These are phyloP conservation scores for Vitis labrusca DNA, from an alignment of 164 flowering plant genomes.

Conservation along the genomic window DNA sequence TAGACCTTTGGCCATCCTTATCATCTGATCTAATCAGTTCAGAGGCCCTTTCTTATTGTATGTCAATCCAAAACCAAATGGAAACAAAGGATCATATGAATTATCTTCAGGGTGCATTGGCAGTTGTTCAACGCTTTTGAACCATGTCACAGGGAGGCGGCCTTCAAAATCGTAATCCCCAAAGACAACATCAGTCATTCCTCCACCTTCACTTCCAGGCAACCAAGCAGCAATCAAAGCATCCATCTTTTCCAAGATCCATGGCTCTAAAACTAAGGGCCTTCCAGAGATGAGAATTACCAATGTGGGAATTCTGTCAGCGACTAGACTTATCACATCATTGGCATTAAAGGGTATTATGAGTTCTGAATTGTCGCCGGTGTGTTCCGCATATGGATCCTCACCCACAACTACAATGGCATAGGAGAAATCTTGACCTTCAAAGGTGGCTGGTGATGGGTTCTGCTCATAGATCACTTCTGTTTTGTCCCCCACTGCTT, in stretches of 20 bases:
- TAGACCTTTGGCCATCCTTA: neutral
- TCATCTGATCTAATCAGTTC: neutral
- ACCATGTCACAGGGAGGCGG: slow-evolving; percentile 71
- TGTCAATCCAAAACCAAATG: slow-evolving; percentile 70
- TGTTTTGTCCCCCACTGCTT: slow-evolving; percentile 49
- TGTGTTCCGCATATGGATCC: slow-evolving; percentile 65
- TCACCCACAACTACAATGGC: slow-evolving; percentile 88
- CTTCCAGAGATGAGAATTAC: slow-evolving; percentile 74
- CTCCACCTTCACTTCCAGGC: slow-evolving; percentile 81
- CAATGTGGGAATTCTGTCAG: slow-evolving; percentile 66
- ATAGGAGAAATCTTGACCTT: slow-evolving; percentile 45
- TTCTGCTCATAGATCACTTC: slow-evolving; percentile 53
- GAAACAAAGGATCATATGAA: slow-evolving; percentile 65
- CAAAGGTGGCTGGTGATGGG: slow-evolving; percentile 56
- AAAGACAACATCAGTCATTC: slow-evolving; percentile 74
- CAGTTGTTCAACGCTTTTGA: slow-evolving; percentile 59
- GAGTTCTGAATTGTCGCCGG: slow-evolving; percentile 66
- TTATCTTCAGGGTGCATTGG: slow-evolving; percentile 55
- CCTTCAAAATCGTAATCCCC: slow-evolving; percentile 77
- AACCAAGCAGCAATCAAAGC: slow-evolving; percentile 84
- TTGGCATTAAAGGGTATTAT: slow-evolving; percentile 59
- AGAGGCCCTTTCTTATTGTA: slow-evolving; percentile 11
- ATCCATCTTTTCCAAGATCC: slow-evolving; percentile 56
- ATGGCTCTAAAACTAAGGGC: slow-evolving; percentile 65
- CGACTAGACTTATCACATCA: slow-evolving; percentile 43